These are phyloP conservation scores for Penicillium verrucosum DNA, from an alignment of 2,329 filamentous ascomycete genomes.

Conservation along the genomic window DNA sequence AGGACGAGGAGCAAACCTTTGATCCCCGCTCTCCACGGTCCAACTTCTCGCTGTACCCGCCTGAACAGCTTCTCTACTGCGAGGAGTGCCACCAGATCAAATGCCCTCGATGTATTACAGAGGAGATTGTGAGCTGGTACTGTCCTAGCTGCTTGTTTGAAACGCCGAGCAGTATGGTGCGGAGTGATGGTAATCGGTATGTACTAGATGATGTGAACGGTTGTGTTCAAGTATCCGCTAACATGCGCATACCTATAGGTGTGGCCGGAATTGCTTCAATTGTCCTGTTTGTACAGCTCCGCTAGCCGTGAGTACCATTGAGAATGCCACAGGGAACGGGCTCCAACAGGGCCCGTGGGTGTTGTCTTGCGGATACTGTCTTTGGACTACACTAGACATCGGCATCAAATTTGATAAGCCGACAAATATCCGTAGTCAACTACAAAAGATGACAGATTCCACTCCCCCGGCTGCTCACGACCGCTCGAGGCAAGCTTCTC, in stretches of 20 bases:
- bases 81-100: slow-evolving; percentile 96
- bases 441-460: slow-evolving; percentile 63
- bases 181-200: slow-evolving; percentile 89
- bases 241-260: slow-evolving; percentile 56
- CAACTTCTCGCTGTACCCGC: slow-evolving; percentile 87
- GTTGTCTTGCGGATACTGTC: slow-evolving; percentile 83
- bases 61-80: slow-evolving; percentile 93
- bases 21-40: slow-evolving; percentile 80
- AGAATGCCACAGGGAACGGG: slow-evolving; percentile 49
- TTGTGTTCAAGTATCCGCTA: neutral
- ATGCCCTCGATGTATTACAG: slow-evolving; percentile 84
- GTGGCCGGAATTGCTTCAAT: slow-evolving; percentile 91
- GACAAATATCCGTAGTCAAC: slow-evolving; percentile 78
- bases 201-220: slow-evolving; percentile 19
- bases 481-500: slow-evolving; percentile 38
- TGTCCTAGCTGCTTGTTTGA: slow-evolving; percentile 96
- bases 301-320: slow-evolving; percentile 69
- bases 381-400: slow-evolving; percentile 87
- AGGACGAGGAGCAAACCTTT: slow-evolving; percentile 76
- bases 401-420: slow-evolving; percentile 86
- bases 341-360: slow-evolving; percentile 63
- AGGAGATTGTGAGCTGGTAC: slow-evolving; percentile 93
- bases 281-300: slow-evolving; percentile 86
- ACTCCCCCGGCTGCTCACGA: slow-evolving; percentile 19
- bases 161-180: slow-evolving; percentile 86